Conservation (phyloP, 2,329 filamentous ascomycete species). For the Aspergillus luchuensis region DNA sequence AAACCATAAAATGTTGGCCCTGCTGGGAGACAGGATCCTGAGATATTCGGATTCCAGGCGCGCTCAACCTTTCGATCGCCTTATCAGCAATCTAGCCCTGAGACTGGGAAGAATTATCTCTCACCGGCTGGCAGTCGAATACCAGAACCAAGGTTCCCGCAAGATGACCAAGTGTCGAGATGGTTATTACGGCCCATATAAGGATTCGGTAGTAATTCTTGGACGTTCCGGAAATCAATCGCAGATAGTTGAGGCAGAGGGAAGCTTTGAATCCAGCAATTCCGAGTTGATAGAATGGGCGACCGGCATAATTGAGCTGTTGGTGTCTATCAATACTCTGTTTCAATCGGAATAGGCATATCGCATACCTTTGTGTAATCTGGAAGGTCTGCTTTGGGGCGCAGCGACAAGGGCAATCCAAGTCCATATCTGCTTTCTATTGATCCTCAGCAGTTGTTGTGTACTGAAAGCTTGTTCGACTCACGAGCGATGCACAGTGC, state of each 20-base stretch:
- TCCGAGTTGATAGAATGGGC: conserved; percentile 58
- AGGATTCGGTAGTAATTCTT: conserved; percentile 48
- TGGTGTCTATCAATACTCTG: background rate
- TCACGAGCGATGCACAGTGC: conserved; percentile 54
- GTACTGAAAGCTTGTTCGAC: conserved; percentile 20
- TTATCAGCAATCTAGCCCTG: too few relatives aligned
- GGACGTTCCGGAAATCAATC: conserved; percentile 53
- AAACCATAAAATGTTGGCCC: conserved; percentile 56
- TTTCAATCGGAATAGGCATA: background rate
- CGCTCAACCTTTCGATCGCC: conserved; percentile 31
- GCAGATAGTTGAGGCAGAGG: conserved; percentile 55
- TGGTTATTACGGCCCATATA: conserved; percentile 49
- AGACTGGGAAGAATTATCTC: background rate
- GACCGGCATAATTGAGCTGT: conserved; percentile 55
- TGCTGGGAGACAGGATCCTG: conserved; percentile 50
- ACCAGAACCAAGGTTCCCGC: conserved; percentile 54
- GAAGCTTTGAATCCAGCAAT: conserved; percentile 61
- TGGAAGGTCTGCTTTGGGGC: conserved; percentile 49
- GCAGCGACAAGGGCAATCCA: conserved; percentile 49
- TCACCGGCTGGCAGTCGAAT: conserved; percentile 54
- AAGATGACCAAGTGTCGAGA: conserved; percentile 52
- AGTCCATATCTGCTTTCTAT: conserved; percentile 58
- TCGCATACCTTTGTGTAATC: conserved; percentile 46
- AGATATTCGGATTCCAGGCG: conserved; percentile 49
- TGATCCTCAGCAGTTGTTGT: conserved; percentile 4